Percentiles rank a stretch among this genome's conserved stretches.
These are phyloP conservation scores for Fusarium anguioides DNA, from an alignment of 2,329 filamentous ascomycete species.

Conservation along the genomic window DNA sequence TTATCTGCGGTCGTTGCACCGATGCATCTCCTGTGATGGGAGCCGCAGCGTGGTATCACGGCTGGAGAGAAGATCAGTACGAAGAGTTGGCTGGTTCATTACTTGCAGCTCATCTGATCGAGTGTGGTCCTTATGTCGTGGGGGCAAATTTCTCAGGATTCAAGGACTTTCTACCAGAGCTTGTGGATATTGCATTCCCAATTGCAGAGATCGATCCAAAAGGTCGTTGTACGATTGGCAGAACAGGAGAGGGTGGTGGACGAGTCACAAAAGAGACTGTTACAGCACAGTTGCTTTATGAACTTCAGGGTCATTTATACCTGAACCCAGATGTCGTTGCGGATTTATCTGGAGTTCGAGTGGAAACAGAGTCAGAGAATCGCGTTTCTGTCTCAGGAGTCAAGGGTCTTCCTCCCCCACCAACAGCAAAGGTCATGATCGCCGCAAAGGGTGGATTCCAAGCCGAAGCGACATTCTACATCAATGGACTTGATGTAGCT, in stretches of 20 bases:
- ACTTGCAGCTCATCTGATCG: conserved; percentile 64
- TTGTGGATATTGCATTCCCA: conserved; percentile 50
- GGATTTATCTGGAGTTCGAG: conserved; percentile 51
- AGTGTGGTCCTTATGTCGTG: conserved; percentile 65
- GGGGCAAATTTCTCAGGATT: conserved; percentile 66
- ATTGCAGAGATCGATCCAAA: conserved; percentile 52
- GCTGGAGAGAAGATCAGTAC: conserved; percentile 60
- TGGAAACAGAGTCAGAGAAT: conserved; percentile 56
- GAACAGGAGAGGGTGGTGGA: conserved; percentile 50
- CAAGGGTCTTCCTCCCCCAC: conserved; percentile 46
- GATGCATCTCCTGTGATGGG: conserved; percentile 66
- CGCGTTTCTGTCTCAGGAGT: conserved; percentile 49
- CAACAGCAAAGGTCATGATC: conserved; percentile 53
- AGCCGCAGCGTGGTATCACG: conserved; percentile 66
- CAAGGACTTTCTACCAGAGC: conserved; percentile 45
- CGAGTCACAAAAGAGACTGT: conserved; percentile 52
- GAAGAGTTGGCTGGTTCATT: conserved; percentile 62
- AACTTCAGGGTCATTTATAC: conserved; percentile 58
- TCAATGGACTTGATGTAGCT: conserved; percentile 56
- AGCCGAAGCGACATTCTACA: conserved; percentile 58
- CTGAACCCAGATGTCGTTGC: conserved; percentile 58
- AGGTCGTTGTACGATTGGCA: conserved; percentile 51
- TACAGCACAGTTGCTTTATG: conserved; percentile 57
- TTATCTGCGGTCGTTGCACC: conserved; percentile 61
- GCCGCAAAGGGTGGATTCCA: conserved; percentile 58